Evolutionary conservation across 805 yeast genomes (phyloP).

Genomic region (Metschnikowia kunwiensis): DNA sequence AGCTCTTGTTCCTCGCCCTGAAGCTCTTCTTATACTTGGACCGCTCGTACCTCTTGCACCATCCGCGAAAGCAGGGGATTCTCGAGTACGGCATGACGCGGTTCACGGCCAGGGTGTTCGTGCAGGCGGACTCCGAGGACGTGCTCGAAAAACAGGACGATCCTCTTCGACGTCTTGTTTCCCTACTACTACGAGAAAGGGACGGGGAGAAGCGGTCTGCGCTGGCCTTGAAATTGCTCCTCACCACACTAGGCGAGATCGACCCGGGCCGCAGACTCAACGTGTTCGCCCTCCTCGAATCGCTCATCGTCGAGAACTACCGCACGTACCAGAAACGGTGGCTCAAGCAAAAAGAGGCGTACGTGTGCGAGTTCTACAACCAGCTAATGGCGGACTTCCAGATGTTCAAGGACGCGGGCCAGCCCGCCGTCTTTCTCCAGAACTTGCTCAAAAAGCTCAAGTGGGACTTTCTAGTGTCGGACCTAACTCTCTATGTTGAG

Average conservation of each 20-base stretch:
- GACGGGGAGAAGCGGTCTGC: no score
- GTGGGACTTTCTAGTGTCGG: constrained; percentile 31
- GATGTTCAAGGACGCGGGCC: constrained; percentile 13
- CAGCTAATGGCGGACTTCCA: constrained; percentile 12
- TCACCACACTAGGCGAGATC: constrained; percentile 8
- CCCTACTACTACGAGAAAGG: neutral
- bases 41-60: constrained; percentile 32
- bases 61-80: constrained; percentile 28
- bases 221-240: neutral
- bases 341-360: constrained; percentile 13
- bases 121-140: neutral
- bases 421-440: constrained; percentile 17
- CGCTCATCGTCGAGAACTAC: constrained; percentile 19
- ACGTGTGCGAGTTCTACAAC: constrained; percentile 11
- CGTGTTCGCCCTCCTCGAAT: constrained; percentile 12
- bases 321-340: constrained; percentile 16
- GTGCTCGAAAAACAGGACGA: neutral
- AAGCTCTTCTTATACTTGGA: constrained; percentile 37
- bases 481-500: constrained; percentile 22
- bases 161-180: constrained; percentile 1
- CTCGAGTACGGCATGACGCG: constrained; percentile 22
- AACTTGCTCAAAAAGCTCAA: constrained; percentile 22
- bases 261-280: constrained; percentile 18
- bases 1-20: constrained; percentile 22
- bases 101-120: constrained; percentile 3